phyloP scores from a whole-genome alignment of 2,329 filamentous ascomycete species.

The Lasiodiplodia gonubiensis region DNA sequence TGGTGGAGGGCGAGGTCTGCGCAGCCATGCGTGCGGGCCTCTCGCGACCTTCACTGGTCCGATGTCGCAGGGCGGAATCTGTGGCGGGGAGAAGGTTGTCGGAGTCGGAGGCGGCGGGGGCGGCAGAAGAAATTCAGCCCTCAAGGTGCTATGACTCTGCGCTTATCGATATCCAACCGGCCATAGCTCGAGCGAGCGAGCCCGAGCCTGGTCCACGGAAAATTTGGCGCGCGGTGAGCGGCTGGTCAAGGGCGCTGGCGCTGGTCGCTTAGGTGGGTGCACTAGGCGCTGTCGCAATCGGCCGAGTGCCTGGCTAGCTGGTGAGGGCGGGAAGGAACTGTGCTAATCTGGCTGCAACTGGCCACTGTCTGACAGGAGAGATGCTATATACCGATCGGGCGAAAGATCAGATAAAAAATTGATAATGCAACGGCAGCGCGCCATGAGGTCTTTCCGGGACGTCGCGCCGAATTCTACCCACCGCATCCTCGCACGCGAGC shows the following conservation, averaged over 20 bases:
- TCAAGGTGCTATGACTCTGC: slow-evolving; percentile 26
- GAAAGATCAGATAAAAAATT: slow-evolving; percentile 19
- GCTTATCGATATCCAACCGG: slow-evolving; percentile 23
- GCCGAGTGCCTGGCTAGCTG: neutral
- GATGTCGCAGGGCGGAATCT: slow-evolving; percentile 18
- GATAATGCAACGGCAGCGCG: slow-evolving; percentile 19
- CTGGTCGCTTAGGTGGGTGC: neutral
- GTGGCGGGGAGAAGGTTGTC: slow-evolving; percentile 25
- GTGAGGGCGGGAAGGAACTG: neutral
- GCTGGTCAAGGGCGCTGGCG: neutral
- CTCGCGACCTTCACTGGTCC: slow-evolving; percentile 4
- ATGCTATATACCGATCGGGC: slow-evolving; percentile 22
- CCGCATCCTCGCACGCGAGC: neutral
- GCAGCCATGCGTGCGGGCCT: slow-evolving; percentile 24
- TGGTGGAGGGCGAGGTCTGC: slow-evolving; percentile 28
- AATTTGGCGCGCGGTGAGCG: neutral
- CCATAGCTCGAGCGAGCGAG: slow-evolving; percentile 22
- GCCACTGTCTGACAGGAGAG: slow-evolving; percentile 7
- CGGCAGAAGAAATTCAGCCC: slow-evolving; percentile 27
- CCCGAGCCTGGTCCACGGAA: slow-evolving; percentile 21
- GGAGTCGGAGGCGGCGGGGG: slow-evolving; percentile 22
- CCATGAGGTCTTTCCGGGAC: slow-evolving; percentile 14
- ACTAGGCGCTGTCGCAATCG: slow-evolving; percentile 12
- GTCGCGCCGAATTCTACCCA: neutral
- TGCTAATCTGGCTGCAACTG: neutral